phyloP scores from a whole-genome alignment of 352 stramenopile species.

The Phytophthora sansomeana region DNA sequence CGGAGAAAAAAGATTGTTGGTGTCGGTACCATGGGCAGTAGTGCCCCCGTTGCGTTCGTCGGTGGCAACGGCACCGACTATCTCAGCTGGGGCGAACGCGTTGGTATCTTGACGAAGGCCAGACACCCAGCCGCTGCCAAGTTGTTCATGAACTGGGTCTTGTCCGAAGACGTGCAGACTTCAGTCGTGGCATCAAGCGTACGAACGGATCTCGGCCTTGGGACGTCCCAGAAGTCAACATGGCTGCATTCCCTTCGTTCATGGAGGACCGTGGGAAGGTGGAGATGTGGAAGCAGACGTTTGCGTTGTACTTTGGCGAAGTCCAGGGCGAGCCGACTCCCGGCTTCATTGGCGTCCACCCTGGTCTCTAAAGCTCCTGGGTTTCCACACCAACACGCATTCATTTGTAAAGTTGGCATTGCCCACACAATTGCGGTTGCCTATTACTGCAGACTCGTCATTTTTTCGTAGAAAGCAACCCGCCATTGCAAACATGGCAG shows the following conservation, averaged over 20 bases:
- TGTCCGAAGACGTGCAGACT: conserved; percentile 46
- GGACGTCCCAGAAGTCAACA: conserved; percentile 45
- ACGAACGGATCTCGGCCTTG: conserved; percentile 54
- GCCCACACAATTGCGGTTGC: too few relatives aligned
- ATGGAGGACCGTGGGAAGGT: conserved; percentile 59
- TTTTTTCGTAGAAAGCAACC: too few relatives aligned
- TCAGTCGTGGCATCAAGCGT: conserved; percentile 34
- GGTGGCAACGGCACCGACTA: conserved; percentile 40
- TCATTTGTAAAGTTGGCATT: too few relatives aligned
- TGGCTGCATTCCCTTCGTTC: conserved; percentile 44
- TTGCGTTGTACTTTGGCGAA: conserved; percentile 65
- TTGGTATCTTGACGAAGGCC: conserved; percentile 60
- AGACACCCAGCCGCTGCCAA: conserved; percentile 59
- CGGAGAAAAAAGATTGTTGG: conserved; percentile 45
- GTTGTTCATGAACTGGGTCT: conserved; percentile 64
- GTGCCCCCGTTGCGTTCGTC: conserved; percentile 26
- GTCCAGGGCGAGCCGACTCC: conserved; percentile 51
- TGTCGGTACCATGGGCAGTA: conserved; percentile 16
- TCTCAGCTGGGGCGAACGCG: conserved; percentile 57
- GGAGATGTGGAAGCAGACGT: conserved; percentile 52
- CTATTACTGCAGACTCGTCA: too few relatives aligned
- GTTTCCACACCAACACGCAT: too few relatives aligned
- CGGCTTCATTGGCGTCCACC: conserved; percentile 51
- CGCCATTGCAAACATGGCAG: too few relatives aligned
- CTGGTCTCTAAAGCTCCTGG: conserved; percentile 39